Evolutionary conservation across 352 stramenopile genomes (phyloP), one percentile per base, ranked within the genome.

Genomic region (Blastocystis sp.): DNA sequence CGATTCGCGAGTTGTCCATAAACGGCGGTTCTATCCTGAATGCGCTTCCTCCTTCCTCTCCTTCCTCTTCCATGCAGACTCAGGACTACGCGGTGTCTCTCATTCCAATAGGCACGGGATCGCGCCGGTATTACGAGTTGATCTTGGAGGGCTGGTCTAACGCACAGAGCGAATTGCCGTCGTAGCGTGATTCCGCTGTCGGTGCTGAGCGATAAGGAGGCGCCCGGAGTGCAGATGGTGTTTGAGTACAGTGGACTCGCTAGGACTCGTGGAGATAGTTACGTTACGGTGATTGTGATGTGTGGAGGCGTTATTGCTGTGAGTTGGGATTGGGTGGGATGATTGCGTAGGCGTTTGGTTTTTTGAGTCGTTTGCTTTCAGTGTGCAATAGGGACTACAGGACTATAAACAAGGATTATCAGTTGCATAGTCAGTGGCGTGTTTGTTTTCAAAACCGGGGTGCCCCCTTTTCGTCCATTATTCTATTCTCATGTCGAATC

Each of bases 391-490:
- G n/a, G n/a, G n/a, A n/a, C n/a, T n/a, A n/a, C n/a, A n/a, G n/a
- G n/a, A n/a, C n/a, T 24, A 45, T n/a, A n/a, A 41, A 37, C 39
- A 26, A 13, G 21, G 45, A 66, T 69, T 37, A n/a, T 19, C 31
- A 29, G 51, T 45, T 85, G 19, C 41, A 59, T 69, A 69, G 33
- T 41, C 67, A 39, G 50, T 69, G 51, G 10, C 29, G 33, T 29
- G 51, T 85, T 51, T 85, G 65, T 85, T 51, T 85, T 85, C 21
- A 33, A 69, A 67, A 62, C 13, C n/a, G n/a, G n/a, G n/a, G n/a
- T n/a, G n/a, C n/a, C n/a, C n/a, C n/a, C n/a, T n/a, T 55, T 16
- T 16, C 26, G 55, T 26, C 55, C 60, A 66, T 85, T 67, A 39
- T 62, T 41, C 66, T 59, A 29, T 26, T 62, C 19, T 33, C 12